A percentile compares a stretch with the other conserved stretches of the same genome.
phyloP scores from a whole-genome alignment of 495 filamentous ascomycete genomes.

The Mycothermus thermophilus region DNA sequence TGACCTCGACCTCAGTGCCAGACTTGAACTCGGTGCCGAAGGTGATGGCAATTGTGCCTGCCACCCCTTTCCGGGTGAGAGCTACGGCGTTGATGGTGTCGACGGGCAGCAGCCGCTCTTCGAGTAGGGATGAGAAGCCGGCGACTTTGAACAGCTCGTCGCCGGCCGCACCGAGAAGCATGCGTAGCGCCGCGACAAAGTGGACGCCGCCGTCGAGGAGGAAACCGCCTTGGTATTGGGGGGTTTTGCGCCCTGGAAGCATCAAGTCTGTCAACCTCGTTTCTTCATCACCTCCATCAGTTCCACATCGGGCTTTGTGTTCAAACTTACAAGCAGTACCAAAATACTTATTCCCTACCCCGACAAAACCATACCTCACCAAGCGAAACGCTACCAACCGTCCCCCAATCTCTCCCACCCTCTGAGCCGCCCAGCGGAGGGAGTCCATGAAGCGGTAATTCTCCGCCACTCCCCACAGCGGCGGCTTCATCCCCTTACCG shows the following conservation, averaged over 20 bases:
- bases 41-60: conserved; percentile 44
- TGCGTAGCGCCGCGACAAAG: conserved; percentile 48
- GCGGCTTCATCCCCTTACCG: conserved; percentile 21
- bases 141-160: conserved; percentile 35
- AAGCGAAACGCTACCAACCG: conserved; percentile 50
- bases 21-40: conserved; percentile 52
- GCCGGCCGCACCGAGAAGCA: conserved; percentile 41
- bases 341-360: conserved; percentile 30
- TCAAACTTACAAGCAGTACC: conserved; percentile 53
- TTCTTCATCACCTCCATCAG: background rate
- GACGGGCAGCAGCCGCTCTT: conserved; percentile 50
- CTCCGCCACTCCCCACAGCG: conserved; percentile 59
- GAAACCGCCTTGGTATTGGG: conserved; percentile 64
- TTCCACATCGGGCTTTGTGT: too few species aligned
- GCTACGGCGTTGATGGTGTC: conserved; percentile 58
- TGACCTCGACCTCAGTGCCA: conserved; percentile 35
- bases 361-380: conserved; percentile 39
- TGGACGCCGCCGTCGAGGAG: conserved; percentile 66
- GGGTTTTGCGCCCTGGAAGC: conserved; percentile 49
- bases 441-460: conserved; percentile 55
- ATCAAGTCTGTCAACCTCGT: background rate
- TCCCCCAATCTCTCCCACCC: conserved; percentile 49
- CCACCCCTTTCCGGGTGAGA: conserved; percentile 41
- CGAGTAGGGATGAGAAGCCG: conserved; percentile 44
- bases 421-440: conserved; percentile 39